Conservation (phyloP, 2,329 filamentous ascomycete genomes). For the Amauroascus verrucosus region DNA sequence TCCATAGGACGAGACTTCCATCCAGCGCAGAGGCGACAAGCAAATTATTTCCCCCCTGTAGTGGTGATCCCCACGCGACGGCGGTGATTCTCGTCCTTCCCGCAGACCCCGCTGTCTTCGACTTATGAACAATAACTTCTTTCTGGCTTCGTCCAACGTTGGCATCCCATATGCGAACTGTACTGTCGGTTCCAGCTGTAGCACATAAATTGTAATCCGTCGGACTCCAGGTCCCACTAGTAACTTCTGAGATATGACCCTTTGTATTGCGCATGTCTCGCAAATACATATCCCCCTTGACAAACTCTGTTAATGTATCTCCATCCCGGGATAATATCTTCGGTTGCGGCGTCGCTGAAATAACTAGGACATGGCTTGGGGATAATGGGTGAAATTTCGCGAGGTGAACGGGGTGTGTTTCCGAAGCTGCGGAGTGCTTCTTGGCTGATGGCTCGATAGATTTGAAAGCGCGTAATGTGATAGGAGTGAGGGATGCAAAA, state of each 20-base stretch:
- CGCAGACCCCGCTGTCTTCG: constrained; percentile 72
- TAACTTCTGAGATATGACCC: constrained; percentile 86
- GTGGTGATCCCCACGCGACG: constrained; percentile 70
- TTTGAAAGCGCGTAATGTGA: constrained; percentile 86
- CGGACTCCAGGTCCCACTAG: constrained; percentile 83
- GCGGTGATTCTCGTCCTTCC: constrained; percentile 90
- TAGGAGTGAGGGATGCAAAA: constrained; percentile 89
- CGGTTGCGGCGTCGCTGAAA: constrained; percentile 81
- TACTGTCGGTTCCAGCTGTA: constrained; percentile 90
- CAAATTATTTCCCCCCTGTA: constrained; percentile 66
- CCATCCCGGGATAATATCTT: constrained; percentile 85
- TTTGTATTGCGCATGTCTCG: constrained; percentile 97
- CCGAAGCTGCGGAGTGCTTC: constrained; percentile 59
- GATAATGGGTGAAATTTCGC: constrained; percentile 76
- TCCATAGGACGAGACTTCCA: constrained; percentile 84
- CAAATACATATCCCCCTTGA: constrained; percentile 97
- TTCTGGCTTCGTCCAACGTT: constrained; percentile 84
- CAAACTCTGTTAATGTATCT: constrained; percentile 73
- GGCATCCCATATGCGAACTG: constrained; percentile 90
- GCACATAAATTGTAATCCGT: constrained; percentile 73
- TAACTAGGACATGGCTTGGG: constrained; percentile 69
- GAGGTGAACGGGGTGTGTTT: constrained; percentile 80
- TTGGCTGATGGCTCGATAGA: constrained; percentile 75
- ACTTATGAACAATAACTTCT: constrained; percentile 93
- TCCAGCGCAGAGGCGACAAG: constrained; percentile 77